Conservation (phyloP, 2,329 filamentous ascomycete genomes). For the Decorospora gaudefroyi region DNA sequence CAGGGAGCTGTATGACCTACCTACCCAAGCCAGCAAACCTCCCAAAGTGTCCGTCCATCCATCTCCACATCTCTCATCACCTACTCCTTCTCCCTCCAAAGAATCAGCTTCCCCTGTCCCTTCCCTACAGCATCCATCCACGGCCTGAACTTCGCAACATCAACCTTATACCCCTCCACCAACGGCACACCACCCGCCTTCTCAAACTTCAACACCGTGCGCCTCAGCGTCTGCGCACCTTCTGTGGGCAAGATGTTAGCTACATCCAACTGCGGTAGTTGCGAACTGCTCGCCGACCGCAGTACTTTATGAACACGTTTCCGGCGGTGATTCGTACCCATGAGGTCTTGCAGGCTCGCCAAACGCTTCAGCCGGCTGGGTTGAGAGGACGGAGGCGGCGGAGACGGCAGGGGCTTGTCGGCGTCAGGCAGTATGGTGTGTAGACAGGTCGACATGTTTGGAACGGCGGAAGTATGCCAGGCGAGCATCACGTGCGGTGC, state of each 20-base stretch:
- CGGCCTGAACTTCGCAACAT: constrained; percentile 19
- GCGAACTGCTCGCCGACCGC: constrained; percentile 8
- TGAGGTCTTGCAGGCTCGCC: constrained; percentile 15
- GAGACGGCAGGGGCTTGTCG: background rate
- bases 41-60: no score
- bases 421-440: constrained; percentile 14
- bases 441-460: constrained; percentile 13
- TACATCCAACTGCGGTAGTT: constrained; percentile 3
- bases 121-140: constrained; percentile 31
- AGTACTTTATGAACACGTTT: constrained; percentile 9
- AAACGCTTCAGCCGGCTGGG: constrained; percentile 10
- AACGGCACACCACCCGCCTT: constrained; percentile 28
- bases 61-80: no score
- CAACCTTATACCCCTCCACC: constrained; percentile 28
- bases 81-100: constrained; percentile 38
- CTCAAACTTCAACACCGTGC: constrained; percentile 23
- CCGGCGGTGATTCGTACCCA: background rate
- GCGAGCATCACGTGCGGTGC: constrained; percentile 20
- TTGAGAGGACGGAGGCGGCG: background rate
- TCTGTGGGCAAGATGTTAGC: background rate
- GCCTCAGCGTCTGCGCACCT: constrained; percentile 15
- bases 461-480: constrained; percentile 17
- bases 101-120: constrained; percentile 30
- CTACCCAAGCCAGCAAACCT: no score
- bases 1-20: no score